phyloP scores from a whole-genome alignment of 108 stramenopile species.

The Skeletonema potamos region DNA sequence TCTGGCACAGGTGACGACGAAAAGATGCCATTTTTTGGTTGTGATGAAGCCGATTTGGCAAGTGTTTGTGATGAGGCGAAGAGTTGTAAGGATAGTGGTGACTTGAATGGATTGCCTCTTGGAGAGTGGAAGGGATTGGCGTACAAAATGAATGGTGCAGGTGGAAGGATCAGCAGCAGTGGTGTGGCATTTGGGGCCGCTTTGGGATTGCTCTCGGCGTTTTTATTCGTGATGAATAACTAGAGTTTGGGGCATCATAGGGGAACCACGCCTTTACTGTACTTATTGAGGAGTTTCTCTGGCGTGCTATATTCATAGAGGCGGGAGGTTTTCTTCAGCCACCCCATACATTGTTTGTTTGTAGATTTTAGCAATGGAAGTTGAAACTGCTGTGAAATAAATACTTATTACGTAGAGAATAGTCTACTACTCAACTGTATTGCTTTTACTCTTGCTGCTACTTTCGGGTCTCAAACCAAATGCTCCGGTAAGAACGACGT shows the following conservation, averaged over 20 bases:
- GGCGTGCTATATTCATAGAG: background rate
- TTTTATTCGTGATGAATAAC: background rate
- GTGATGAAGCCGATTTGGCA: conserved; percentile 34
- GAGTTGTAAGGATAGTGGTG: conserved; percentile 33
- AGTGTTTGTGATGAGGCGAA: conserved; percentile 35
- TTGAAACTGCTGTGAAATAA: background rate
- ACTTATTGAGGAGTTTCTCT: background rate
- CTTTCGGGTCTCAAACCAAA: background rate
- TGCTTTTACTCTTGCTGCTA: background rate
- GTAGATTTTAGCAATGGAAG: background rate
- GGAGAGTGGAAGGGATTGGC: conserved; percentile 1
- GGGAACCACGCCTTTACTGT: background rate
- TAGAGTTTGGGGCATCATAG: background rate
- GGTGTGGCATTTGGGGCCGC: background rate
- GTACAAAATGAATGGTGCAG: background rate
- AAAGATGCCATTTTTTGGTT: conserved; percentile 47
- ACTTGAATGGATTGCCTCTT: conserved; percentile 38
- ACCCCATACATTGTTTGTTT: background rate
- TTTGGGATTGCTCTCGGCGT: background rate
- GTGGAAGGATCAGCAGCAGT: background rate
- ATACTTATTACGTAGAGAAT: background rate
- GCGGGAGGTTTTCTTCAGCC: background rate
- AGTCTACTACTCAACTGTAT: background rate
- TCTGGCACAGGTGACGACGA: conserved; percentile 22
- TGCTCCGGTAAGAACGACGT: background rate